Base-by-base conservation (phyloP, 331 rosid genomes). In the Spiraea crenata region DNA sequence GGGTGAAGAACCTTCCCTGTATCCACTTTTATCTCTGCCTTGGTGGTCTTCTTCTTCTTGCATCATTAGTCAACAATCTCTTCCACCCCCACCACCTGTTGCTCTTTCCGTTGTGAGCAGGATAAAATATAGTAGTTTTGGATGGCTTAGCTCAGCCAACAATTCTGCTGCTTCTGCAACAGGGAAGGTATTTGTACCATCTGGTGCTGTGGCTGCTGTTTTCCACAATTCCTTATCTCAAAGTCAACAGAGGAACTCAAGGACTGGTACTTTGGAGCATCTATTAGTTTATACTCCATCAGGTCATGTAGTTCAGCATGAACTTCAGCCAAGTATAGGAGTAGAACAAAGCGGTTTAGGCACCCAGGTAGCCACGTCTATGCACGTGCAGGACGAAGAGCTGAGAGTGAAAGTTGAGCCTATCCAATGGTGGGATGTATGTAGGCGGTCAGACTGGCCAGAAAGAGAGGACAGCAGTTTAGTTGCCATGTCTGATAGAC, bases 381-480 rank as follows among this genome's bases (percentile, higher is more conserved):
- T 81, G 79, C 86, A 76, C 62, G 70, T 79, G 81, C 92, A 83
- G 74, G 98, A 92, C 68, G 96, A 88, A 73, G 95, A 86, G 63
- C 79, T 92, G 75, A 82, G 90, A 77, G 90, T 92, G 56, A 90
- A 92, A 82, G 95, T 92, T 75, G 96, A 92, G 67, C 96, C 98
- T 58, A 85, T 89, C 82, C 96, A 90, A 63, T 89, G 98, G 96
- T 90, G 95, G 98, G 98, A 92, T 31, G 98, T 87, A 17, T 92
- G 98, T 72, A 88, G 98, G 86, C 83, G 96, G 81, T 80, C 86
- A 50, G 95, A 89, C 37, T 92, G 92, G 90, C 88, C 87, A 44
- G 96, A 92, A 74, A 86, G 85, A 70, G 95, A 86, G 84, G 96
- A 85, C 39, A 70, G 79, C 63, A 67, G 62, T 51, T n/a, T 57